Evolutionary conservation across 2,329 filamentous ascomycete genomes (phyloP), one percentile per base, ranked within the genome.

Genomic region (Fusarium abutilonis): DNA sequence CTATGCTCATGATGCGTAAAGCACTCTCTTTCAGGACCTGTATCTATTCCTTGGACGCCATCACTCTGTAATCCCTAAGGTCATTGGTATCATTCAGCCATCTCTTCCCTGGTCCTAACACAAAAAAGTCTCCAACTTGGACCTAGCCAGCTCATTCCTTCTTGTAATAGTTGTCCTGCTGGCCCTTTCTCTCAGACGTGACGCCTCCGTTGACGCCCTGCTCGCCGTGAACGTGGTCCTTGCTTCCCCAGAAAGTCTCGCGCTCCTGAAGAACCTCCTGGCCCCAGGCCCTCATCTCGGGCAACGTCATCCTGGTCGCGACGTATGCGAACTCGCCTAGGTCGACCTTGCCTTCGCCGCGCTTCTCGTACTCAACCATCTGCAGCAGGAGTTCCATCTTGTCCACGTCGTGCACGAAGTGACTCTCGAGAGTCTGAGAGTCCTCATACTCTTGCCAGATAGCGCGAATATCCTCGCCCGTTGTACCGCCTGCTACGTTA

Each of bases 381-480:
- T 99, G 95, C 72, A 96, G 79, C 60, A 99, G 78, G 65, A 99
- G 80, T 79, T 99, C 95, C 76, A 99, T 88, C 87, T 98, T 98
- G 78, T 99, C 95, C 56, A 99, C 86, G 75, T 99, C 95, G 75
- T 99, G 95, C 39, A 99, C 95, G 64, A 94, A 98, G 60, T 88
- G 83, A 67, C 90, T 91, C 74, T 99, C 94, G 13, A 89, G 79
- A 9, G 95, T 98, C 78, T 89, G 72, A 15, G 87, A 88, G 69
- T 95, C 92, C 77, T 99, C 95, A 73, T 99, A 99, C 77, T 99
- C 95, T 72, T 96, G 89, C 92, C 95, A 99, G 46, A 97, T 83
- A 9, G 83, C 85, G 56, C 89, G 83, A 26, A 99, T 89, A 48
- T 93, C 88, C 50, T 83, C 74, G 4, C 89, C 93, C 0, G 87